Conservation (phyloP, 306 rosid species). For the Cucurbita moschata region DNA sequence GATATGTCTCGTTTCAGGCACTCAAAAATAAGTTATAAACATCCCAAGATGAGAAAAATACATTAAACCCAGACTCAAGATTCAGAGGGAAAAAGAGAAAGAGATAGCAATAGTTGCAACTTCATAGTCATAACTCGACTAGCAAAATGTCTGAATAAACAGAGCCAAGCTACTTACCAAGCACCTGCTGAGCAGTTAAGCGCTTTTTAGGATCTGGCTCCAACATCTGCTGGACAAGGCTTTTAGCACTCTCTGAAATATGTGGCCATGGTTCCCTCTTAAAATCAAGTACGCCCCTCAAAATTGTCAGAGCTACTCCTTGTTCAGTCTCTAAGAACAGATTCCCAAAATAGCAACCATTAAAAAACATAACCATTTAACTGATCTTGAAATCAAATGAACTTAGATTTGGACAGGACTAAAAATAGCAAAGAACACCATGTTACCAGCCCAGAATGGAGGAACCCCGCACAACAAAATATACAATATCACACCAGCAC, state of each 20-base stretch:
- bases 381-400: neutral
- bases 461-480: constrained; percentile 15
- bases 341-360: constrained; percentile 1
- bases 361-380: constrained; percentile 3
- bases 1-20: neutral
- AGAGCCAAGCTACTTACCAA: constrained; percentile 51
- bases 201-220: constrained; percentile 80
- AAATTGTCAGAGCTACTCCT: constrained; percentile 93
- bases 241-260: constrained; percentile 86
- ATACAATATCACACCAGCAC: constrained; percentile 13
- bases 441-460: constrained; percentile 17
- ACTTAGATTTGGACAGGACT: neutral
- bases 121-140: neutral
- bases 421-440: neutral
- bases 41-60: neutral
- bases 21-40: neutral
- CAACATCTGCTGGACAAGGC: constrained; percentile 90
- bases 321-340: constrained; percentile 58
- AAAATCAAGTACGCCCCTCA: constrained; percentile 92
- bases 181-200: constrained; percentile 89
- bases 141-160: constrained; percentile 5
- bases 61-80: neutral
- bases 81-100: neutral
- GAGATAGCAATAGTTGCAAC: neutral
- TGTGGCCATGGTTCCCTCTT: constrained; percentile 99